Evolutionary conservation across 352 stramenopile species (phyloP).

Genomic region (Phytophthora parvispora): DNA sequence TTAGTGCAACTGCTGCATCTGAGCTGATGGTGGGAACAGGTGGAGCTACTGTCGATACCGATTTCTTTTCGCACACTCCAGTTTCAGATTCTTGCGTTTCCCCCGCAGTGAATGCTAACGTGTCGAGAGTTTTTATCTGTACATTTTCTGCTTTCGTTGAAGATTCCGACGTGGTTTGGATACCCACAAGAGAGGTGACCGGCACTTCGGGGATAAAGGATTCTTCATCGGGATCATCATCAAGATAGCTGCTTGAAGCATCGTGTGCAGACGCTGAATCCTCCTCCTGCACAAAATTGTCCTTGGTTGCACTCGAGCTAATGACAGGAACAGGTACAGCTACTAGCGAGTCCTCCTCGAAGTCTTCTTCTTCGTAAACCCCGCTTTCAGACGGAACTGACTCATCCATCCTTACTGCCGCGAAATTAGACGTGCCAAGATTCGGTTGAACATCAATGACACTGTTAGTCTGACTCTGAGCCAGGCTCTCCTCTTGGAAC

Average conservation of each 20-base stretch:
- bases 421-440: neutral
- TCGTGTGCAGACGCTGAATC: neutral
- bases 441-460: conserved; percentile 12
- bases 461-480: conserved; percentile 39
- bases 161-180: neutral
- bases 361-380: conserved; percentile 60
- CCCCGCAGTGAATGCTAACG: neutral
- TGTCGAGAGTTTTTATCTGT: neutral
- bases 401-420: neutral
- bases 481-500: conserved; percentile 36
- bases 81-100: neutral
- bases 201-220: neutral
- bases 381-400: conserved; percentile 48
- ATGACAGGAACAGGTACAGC: neutral
- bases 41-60: neutral
- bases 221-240: neutral
- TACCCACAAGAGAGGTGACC: neutral
- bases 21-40: neutral
- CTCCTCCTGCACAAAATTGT: neutral
- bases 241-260: neutral
- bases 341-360: conserved; percentile 51
- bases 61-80: neutral
- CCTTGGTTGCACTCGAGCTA: neutral
- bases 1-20: neutral
- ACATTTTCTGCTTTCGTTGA: neutral